Conservation (phyloP, 768 basidiomycete genomes). For the Russula brevipes region DNA sequence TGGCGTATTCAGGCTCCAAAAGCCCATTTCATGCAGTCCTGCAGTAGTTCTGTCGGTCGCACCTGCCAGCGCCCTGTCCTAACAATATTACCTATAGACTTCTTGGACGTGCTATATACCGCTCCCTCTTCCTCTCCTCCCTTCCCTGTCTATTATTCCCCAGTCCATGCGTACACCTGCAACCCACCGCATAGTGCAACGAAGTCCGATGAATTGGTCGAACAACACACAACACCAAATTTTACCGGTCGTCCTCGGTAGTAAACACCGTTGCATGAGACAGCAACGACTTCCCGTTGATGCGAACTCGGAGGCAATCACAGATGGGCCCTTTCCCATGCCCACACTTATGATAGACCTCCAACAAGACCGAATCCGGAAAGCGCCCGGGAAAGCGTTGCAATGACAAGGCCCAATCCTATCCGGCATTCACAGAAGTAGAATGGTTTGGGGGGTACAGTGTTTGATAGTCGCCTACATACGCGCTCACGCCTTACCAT, state of each 20-base stretch:
- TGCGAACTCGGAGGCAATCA: neutral
- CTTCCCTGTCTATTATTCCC: neutral
- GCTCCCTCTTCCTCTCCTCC: neutral
- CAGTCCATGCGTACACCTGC: neutral
- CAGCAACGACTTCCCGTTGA: neutral
- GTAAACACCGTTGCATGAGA: neutral
- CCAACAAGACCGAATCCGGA: slow-evolving; percentile 55
- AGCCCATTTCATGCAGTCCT: too few relatives aligned
- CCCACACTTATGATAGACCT: too few relatives aligned
- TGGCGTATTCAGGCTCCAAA: too few relatives aligned
- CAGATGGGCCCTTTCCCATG: slow-evolving; percentile 23
- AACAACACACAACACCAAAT: neutral
- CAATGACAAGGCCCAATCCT: slow-evolving; percentile 72
- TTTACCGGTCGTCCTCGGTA: neutral
- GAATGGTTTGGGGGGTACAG: too few relatives aligned
- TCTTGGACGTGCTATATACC: neutral
- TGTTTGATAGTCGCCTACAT: too few relatives aligned
- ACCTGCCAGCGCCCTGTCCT: too few relatives aligned
- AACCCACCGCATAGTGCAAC: neutral
- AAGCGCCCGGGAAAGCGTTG: slow-evolving; percentile 75
- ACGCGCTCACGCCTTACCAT: too few relatives aligned
- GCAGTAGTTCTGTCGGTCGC: too few relatives aligned
- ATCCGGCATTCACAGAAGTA: slow-evolving; percentile 35
- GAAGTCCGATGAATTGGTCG: neutral
- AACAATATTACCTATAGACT: neutral